These are phyloP conservation scores for Cercospora sesami DNA, from an alignment of 2,329 filamentous ascomycete genomes.

Conservation along the genomic window DNA sequence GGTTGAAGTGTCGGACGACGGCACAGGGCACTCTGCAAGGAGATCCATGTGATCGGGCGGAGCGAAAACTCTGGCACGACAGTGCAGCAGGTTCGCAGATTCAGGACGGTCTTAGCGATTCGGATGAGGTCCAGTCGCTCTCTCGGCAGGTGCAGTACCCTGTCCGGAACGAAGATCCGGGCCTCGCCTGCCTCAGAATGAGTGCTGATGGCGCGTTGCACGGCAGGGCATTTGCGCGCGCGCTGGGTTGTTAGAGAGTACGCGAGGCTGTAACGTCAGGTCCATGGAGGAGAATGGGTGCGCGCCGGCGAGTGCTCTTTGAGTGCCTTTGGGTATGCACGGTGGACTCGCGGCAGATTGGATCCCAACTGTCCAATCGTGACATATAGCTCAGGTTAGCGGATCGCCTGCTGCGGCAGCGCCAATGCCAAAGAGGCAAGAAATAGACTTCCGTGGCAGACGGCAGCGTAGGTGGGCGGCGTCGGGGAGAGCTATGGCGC, in stretches of 20 bases:
- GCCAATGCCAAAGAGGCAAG: constrained; percentile 5
- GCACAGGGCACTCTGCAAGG: constrained; percentile 18
- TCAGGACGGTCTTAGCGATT: constrained; percentile 22
- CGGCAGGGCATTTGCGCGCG: not conserved
- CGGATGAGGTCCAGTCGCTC: constrained; percentile 14
- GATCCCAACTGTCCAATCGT: constrained; percentile 7
- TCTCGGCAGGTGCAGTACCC: constrained; percentile 14
- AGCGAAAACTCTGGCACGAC: constrained; percentile 24
- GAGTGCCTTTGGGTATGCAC: constrained; percentile 3
- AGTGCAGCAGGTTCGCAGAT: constrained; percentile 26
- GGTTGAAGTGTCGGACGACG: constrained; percentile 21
- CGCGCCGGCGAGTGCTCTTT: not conserved
- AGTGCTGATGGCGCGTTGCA: constrained; percentile 14
- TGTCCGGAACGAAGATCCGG: constrained; percentile 3
- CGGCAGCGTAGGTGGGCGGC: not conserved
- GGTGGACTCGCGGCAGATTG: constrained; percentile 1
- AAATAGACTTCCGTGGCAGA: constrained; percentile 2
- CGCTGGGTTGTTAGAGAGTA: not conserved
- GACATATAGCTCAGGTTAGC: not conserved
- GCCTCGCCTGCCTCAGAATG: constrained; percentile 14
- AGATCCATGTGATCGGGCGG: constrained; percentile 26
- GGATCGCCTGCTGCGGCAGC: not conserved
- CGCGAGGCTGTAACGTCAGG: constrained; percentile 4
- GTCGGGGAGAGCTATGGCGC: constrained; percentile 1
- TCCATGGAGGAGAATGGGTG: constrained; percentile 12